Conservation (phyloP, 345 rosid genomes). For the Arabis hirsuta region DNA sequence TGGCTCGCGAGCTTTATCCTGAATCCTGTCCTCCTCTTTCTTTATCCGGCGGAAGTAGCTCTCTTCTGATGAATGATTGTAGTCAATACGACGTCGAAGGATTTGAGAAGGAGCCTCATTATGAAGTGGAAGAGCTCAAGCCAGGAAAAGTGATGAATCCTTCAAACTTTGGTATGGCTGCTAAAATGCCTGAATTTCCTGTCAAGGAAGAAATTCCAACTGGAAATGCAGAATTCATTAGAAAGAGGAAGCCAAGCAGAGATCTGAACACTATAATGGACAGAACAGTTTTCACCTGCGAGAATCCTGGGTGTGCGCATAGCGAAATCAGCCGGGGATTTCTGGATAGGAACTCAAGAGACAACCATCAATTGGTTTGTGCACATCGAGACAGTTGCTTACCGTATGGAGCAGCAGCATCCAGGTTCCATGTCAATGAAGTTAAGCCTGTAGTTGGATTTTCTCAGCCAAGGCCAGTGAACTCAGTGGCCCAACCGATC, state of each 20-base stretch:
- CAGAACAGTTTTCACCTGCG: slow-evolving; percentile 72
- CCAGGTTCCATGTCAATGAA: slow-evolving; percentile 72
- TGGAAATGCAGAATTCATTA: slow-evolving; percentile 53
- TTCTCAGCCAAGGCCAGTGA: slow-evolving; percentile 59
- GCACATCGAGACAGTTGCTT: slow-evolving; percentile 54
- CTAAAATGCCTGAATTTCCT: slow-evolving; percentile 53
- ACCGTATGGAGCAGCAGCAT: slow-evolving; percentile 53
- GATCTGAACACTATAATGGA: slow-evolving; percentile 68
- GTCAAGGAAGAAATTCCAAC: slow-evolving; percentile 66
- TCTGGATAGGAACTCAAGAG: slow-evolving; percentile 71
- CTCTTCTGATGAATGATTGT: slow-evolving; percentile 58
- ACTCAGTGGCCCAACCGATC: slow-evolving; percentile 50
- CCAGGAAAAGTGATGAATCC: slow-evolving; percentile 52
- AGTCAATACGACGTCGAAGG: slow-evolving; percentile 89
- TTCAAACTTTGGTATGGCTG: slow-evolving; percentile 53
- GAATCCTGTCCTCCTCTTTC: slow-evolving; percentile 51
- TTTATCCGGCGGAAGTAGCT: slow-evolving; percentile 58
- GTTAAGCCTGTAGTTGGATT: slow-evolving; percentile 72
- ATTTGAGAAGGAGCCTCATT: slow-evolving; percentile 57
- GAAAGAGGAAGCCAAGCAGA: slow-evolving; percentile 72
- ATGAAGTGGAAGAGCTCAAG: slow-evolving; percentile 64
- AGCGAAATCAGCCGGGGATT: slow-evolving; percentile 69
- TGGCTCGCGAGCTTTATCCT: slow-evolving; percentile 62
- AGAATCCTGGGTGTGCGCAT: slow-evolving; percentile 70
- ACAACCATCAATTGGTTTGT: slow-evolving; percentile 85